These are phyloP conservation scores for Gigaspora rosea DNA, from an alignment of 192 early-diverging fungal species.

Conservation along the genomic window DNA sequence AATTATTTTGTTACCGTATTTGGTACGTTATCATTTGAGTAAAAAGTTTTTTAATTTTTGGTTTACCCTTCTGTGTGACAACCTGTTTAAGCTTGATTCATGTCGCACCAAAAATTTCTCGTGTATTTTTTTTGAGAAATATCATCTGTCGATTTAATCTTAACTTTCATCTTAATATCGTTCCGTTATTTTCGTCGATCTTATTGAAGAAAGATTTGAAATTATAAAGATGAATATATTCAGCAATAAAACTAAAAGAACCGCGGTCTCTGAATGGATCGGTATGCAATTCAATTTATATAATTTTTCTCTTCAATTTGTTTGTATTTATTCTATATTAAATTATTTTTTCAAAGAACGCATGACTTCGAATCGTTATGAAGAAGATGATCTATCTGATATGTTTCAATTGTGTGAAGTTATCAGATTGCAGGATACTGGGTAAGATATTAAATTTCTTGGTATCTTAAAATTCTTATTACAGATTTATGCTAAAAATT, in stretches of 20 bases:
- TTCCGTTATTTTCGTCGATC: too few species aligned
- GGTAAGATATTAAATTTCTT: neutral
- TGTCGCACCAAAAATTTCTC: too few species aligned
- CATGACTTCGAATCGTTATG: conserved; percentile 2
- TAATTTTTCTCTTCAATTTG: neutral
- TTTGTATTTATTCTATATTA: neutral
- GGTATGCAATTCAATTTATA: conserved; percentile 1
- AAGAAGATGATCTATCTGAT: conserved; percentile 17
- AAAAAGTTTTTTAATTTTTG: too few species aligned
- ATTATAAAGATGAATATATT: too few species aligned
- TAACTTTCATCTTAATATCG: too few species aligned
- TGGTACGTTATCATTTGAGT: too few species aligned
- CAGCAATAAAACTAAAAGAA: conserved; percentile 3
- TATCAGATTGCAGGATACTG: conserved; percentile 7
- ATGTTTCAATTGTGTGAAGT: conserved; percentile 27
- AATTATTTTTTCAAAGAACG: conserved; percentile 11
- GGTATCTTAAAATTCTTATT: neutral
- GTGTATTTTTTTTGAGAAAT: too few species aligned
- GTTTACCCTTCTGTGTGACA: too few species aligned
- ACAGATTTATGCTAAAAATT: neutral
- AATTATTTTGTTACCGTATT: too few species aligned
- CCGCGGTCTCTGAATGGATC: conserved; percentile 23
- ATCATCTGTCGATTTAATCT: too few species aligned
- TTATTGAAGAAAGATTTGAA: too few species aligned
- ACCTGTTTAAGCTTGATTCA: too few species aligned